These are phyloP conservation scores for Apium graveolens DNA, from an alignment of 129 eudicot species.

Conservation along the genomic window DNA sequence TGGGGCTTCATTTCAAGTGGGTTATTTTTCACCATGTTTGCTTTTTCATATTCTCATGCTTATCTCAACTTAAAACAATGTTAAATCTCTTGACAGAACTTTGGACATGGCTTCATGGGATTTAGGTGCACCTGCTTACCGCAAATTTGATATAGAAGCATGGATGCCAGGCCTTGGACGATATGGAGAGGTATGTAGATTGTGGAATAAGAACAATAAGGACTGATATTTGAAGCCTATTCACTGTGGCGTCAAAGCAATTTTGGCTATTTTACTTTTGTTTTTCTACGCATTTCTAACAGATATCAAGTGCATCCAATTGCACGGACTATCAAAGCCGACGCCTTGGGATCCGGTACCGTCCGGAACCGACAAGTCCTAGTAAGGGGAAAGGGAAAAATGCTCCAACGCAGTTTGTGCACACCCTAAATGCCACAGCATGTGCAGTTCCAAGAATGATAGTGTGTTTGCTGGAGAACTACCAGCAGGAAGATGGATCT, in stretches of 20 bases:
- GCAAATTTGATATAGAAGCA: slow-evolving; percentile 88
- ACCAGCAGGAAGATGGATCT: slow-evolving; percentile 90
- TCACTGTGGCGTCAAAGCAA: not conserved
- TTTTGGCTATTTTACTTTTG: not conserved
- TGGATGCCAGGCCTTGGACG: slow-evolving; percentile 99
- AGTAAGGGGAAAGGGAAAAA: slow-evolving; percentile 59
- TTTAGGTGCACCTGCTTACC: slow-evolving; percentile 95
- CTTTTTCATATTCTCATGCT: not conserved
- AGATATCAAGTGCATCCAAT: slow-evolving; percentile 98
- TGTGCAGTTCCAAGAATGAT: slow-evolving; percentile 98
- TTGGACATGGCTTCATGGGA: slow-evolving; percentile 93
- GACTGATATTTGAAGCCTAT: not conserved
- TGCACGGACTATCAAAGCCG: slow-evolving; percentile 98
- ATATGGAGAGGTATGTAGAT: slow-evolving; percentile 73
- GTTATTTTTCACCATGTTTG: slow-evolving; percentile 6
- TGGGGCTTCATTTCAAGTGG: slow-evolving; percentile 92
- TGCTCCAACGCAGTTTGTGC: slow-evolving; percentile 66
- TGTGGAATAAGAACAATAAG: not conserved
- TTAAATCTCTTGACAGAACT: slow-evolving; percentile 40
- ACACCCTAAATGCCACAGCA: slow-evolving; percentile 90
- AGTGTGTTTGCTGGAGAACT: slow-evolving; percentile 85
- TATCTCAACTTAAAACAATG: not conserved
- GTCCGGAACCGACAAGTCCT: slow-evolving; percentile 47
- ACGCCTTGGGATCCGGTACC: slow-evolving; percentile 80
- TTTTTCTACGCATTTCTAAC: slow-evolving; percentile 7